phyloP scores from a whole-genome alignment of 257 asterid genomes.

The Cordia subcordata region DNA sequence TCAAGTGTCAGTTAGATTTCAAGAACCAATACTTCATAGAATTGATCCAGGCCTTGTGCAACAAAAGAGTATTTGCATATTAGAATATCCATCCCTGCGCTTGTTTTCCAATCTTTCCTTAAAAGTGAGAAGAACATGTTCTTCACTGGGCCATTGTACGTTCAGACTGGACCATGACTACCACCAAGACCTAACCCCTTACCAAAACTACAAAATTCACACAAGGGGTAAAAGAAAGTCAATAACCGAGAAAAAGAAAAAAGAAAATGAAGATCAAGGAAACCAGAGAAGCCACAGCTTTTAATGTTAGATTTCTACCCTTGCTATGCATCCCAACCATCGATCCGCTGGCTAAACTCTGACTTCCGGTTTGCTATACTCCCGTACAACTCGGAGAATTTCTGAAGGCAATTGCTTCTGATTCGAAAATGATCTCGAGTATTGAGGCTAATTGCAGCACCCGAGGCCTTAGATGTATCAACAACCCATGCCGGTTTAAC shows the following conservation, averaged over 20 bases:
- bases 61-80: too few relatives aligned
- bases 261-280: slow-evolving; percentile 4
- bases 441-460: slow-evolving; percentile 77
- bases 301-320: slow-evolving; percentile 9
- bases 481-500: slow-evolving; percentile 67
- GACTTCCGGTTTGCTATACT: slow-evolving; percentile 52
- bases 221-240: background rate
- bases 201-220: background rate
- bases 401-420: slow-evolving; percentile 54
- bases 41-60: too few relatives aligned
- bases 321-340: slow-evolving; percentile 94
- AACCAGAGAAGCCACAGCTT: background rate
- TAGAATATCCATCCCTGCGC: too few relatives aligned
- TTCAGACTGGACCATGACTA: background rate
- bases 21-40: too few relatives aligned
- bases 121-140: too few relatives aligned
- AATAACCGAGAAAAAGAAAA: background rate
- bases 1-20: too few relatives aligned
- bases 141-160: background rate
- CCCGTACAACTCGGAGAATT: slow-evolving; percentile 67
- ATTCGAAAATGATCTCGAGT: slow-evolving; percentile 62
- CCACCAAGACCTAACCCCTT: background rate
- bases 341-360: slow-evolving; percentile 56
- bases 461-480: slow-evolving; percentile 76
- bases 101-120: background rate